Evolutionary conservation across 169 alveolate species (phyloP).

Genomic region (Cryptosporidium xiaoi): DNA sequence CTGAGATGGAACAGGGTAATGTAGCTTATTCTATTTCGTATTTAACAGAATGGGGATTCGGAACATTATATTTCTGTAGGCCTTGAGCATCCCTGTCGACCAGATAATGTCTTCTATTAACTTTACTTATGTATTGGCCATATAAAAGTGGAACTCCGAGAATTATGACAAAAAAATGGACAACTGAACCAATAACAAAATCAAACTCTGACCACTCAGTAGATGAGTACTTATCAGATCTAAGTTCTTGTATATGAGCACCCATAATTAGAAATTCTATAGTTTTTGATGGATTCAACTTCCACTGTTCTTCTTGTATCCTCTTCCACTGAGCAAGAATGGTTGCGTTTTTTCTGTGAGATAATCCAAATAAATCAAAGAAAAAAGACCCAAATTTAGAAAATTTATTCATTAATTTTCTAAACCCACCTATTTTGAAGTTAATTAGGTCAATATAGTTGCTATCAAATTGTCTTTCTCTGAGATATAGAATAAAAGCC

Average conservation of each 20-base stretch:
- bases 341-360: constrained; percentile 44
- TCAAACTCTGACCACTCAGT: constrained; percentile 69
- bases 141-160: constrained; percentile 57
- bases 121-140: constrained; percentile 61
- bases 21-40: constrained; percentile 18
- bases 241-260: constrained; percentile 54
- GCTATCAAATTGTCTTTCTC: constrained; percentile 69
- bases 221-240: constrained; percentile 39
- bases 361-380: constrained; percentile 40
- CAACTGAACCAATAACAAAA: constrained; percentile 44
- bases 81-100: constrained; percentile 47
- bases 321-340: constrained; percentile 59
- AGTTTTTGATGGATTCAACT: constrained; percentile 47
- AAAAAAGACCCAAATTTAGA: constrained; percentile 1
- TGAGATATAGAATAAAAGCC: constrained; percentile 57
- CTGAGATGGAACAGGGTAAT: neutral
- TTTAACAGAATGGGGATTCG: constrained; percentile 46
- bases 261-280: constrained; percentile 50
- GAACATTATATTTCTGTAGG: constrained; percentile 48
- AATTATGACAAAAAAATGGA: constrained; percentile 26
- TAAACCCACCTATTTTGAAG: constrained; percentile 13
- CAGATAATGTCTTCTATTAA: constrained; percentile 26
- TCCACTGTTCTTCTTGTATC: constrained; percentile 59
- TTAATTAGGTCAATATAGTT: constrained; percentile 33
- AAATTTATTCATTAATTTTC: neutral